A percentile compares a stretch with the other conserved stretches of the same genome.
Evolutionary conservation across 768 basidiomycete genomes (phyloP).

Genomic region (Naganishia vishniacii): DNA sequence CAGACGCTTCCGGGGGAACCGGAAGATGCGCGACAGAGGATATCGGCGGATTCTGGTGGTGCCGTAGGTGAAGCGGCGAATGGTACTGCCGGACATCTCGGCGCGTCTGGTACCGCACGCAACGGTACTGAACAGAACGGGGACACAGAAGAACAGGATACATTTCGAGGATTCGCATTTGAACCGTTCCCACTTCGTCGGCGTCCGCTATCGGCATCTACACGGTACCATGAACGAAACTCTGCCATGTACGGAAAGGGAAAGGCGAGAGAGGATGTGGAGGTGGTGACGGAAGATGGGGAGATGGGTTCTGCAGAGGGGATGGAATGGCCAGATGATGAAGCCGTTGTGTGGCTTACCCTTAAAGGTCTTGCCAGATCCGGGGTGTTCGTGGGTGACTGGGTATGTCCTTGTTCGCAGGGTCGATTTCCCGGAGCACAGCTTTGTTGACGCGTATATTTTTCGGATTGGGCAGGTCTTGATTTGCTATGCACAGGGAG

Average conservation of each 20-base stretch:
- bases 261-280: constrained; percentile 6
- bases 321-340: constrained; percentile 28
- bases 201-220: not conserved
- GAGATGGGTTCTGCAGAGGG: constrained; percentile 22
- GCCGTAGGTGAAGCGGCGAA: not conserved
- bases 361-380: constrained; percentile 43
- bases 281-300: constrained; percentile 19
- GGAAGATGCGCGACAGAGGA: not conserved
- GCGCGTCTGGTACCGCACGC: not conserved
- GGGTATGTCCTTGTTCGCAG: constrained; percentile 35
- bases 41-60: no score
- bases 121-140: constrained; percentile 1
- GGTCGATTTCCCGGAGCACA: not conserved
- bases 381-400: constrained; percentile 47
- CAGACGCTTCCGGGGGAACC: not conserved
- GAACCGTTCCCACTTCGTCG: constrained; percentile 6
- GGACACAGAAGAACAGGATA: constrained; percentile 5
- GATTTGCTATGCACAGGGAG: constrained; percentile 11
- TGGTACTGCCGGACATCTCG: not conserved
- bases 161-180: constrained; percentile 9
- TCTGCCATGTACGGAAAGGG: not conserved
- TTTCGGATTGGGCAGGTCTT: not conserved
- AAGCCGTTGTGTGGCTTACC: constrained; percentile 41
- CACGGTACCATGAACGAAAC: not conserved
- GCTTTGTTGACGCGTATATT: constrained; percentile 21